A percentile compares a stretch with the other conserved stretches of the same genome.
These are phyloP conservation scores for Strobilomyces confusus DNA, from an alignment of 768 basidiomycete genomes.

Conservation along the genomic window DNA sequence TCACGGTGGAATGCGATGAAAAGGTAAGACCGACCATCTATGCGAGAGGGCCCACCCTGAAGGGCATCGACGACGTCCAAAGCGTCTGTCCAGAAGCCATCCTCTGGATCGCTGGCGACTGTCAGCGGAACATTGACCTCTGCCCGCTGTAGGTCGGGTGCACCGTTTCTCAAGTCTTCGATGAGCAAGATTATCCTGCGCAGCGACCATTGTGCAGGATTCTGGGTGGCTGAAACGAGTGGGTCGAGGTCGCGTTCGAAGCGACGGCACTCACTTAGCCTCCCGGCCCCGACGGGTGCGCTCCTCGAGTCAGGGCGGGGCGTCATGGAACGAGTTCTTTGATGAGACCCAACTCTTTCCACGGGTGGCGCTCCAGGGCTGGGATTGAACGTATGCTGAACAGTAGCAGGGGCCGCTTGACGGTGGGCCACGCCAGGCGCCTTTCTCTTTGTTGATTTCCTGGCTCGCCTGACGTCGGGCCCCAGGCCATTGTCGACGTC, in stretches of 20 bases:
- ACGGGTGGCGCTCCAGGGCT: background rate
- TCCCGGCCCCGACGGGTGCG: constrained; percentile 27
- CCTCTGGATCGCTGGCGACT: constrained; percentile 42
- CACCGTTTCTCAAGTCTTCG: constrained; percentile 53
- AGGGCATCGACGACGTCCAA: constrained; percentile 54
- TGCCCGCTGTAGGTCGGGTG: constrained; percentile 53
- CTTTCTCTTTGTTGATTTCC: constrained; percentile 12
- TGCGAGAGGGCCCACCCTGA: constrained; percentile 58
- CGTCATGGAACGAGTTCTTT: background rate
- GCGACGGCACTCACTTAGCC: constrained; percentile 30
- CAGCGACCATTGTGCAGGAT: constrained; percentile 20
- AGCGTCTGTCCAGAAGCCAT: constrained; percentile 71
- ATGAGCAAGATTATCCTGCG: constrained; percentile 68
- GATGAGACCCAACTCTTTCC: constrained; percentile 2
- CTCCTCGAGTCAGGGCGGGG: background rate
- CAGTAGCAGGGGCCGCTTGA: background rate
- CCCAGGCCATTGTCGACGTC: background rate
- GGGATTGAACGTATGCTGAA: background rate
- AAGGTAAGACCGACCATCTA: constrained; percentile 53
- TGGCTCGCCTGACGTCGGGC: constrained; percentile 9
- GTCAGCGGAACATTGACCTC: constrained; percentile 63
- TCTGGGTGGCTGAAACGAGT: constrained; percentile 16
- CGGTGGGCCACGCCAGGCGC: background rate
- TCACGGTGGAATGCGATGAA: background rate
- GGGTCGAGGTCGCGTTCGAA: background rate